phyloP scores from a whole-genome alignment of 345 rosid species.

The Salix brachista region DNA sequence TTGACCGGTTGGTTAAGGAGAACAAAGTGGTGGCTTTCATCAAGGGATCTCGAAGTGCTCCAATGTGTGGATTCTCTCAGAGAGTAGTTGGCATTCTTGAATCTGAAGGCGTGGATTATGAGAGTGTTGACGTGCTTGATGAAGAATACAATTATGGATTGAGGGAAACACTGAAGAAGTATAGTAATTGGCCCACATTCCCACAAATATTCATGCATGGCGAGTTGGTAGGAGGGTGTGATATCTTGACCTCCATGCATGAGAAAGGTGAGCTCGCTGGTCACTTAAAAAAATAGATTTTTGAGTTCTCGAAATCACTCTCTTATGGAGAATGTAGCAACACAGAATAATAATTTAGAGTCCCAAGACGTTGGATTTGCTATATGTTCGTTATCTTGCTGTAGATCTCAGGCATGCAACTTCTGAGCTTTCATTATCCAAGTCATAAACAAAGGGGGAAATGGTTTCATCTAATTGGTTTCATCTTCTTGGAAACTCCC shows the following conservation, averaged over 20 bases:
- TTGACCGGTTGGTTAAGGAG: slow-evolving; percentile 72
- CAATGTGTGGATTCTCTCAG: slow-evolving; percentile 87
- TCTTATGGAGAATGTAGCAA: neutral
- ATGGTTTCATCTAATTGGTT: neutral
- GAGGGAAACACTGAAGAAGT: slow-evolving; percentile 79
- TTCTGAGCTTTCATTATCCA: neutral
- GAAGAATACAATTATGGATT: slow-evolving; percentile 72
- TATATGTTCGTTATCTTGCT: no score
- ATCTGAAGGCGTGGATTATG: slow-evolving; percentile 72
- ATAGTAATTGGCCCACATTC: slow-evolving; percentile 91
- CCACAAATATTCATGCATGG: slow-evolving; percentile 80
- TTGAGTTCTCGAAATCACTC: neutral
- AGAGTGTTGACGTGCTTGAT: slow-evolving; percentile 82
- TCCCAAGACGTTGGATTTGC: no score
- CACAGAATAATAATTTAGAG: neutral
- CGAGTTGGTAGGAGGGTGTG: slow-evolving; percentile 81
- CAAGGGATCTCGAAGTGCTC: slow-evolving; percentile 89
- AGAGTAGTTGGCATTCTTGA: slow-evolving; percentile 78
- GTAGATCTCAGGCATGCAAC: neutral
- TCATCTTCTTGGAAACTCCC: neutral
- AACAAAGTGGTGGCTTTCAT: slow-evolving; percentile 88
- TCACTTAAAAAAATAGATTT: slow-evolving; percentile 36
- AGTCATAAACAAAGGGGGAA: neutral
- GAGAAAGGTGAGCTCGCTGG: slow-evolving; percentile 77
- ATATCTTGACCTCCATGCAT: slow-evolving; percentile 70